Evolutionary conservation across 176 grass and related monocot genomes (phyloP).

Genomic region (Puya raimondii): DNA sequence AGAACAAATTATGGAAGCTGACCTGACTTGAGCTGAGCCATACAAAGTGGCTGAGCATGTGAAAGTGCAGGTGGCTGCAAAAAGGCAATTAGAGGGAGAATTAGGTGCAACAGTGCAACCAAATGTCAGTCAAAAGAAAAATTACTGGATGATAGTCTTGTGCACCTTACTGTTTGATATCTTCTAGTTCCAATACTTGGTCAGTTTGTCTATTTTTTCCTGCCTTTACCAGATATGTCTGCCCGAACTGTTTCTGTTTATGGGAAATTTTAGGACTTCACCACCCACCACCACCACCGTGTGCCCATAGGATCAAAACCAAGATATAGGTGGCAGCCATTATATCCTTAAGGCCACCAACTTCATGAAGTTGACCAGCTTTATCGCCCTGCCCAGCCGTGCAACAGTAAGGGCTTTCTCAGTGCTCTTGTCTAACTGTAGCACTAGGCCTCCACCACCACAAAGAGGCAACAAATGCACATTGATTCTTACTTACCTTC

Average conservation of each 20-base stretch:
- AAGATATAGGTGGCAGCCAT: conserved; percentile 27
- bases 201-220: conserved; percentile 20
- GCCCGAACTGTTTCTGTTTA: conserved; percentile 18
- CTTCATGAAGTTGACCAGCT: neutral
- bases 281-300: conserved; percentile 11
- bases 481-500: neutral
- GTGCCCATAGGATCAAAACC: conserved; percentile 10
- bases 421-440: neutral
- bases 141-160: conserved; percentile 21
- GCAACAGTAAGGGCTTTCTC: neutral
- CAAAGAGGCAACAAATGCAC: neutral
- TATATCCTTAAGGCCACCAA: neutral
- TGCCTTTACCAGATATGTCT: conserved; percentile 17
- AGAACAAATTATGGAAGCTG: conserved; percentile 19
- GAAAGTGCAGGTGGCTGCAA: conserved; percentile 24
- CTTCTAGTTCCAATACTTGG: conserved; percentile 21
- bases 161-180: conserved; percentile 40
- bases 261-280: conserved; percentile 30
- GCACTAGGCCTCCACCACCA: neutral
- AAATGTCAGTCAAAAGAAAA: conserved; percentile 30
- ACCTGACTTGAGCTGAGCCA: conserved; percentile 28
- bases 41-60: conserved; percentile 27
- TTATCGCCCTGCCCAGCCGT: neutral
- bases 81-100: conserved; percentile 27
- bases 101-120: conserved; percentile 27